Conservation (phyloP, 1,139 yeast genomes). For the Pichia cactophila region DNA sequence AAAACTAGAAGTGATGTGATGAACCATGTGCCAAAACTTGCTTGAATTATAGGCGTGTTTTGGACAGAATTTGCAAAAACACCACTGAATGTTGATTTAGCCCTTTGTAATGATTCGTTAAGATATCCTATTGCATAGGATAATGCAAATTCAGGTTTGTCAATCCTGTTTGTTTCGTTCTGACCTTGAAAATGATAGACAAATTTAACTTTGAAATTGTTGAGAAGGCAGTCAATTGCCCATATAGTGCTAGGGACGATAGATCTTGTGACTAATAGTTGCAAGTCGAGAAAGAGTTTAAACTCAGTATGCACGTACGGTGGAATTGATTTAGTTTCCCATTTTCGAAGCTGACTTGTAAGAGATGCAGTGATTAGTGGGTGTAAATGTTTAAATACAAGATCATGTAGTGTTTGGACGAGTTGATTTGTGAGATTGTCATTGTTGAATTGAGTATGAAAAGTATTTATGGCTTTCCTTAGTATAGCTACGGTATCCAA, state of each 20-base stretch:
- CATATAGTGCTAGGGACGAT: constrained; percentile 9
- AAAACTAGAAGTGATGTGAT: constrained; percentile 49
- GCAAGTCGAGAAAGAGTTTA: constrained; percentile 5
- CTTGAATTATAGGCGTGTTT: constrained; percentile 24
- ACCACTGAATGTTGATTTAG: constrained; percentile 22
- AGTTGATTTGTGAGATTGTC: not conserved
- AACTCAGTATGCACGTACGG: not conserved
- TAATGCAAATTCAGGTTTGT: constrained; percentile 79
- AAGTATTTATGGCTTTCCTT: constrained; percentile 2
- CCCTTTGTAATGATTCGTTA: constrained; percentile 36
- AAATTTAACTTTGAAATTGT: constrained; percentile 50
- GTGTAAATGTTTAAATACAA: not conserved
- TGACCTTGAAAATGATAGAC: constrained; percentile 64
- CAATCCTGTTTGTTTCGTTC: constrained; percentile 57
- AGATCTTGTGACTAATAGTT: constrained; percentile 1
- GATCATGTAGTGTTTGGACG: not conserved
- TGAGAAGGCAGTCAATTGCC: constrained; percentile 15
- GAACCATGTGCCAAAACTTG: constrained; percentile 34
- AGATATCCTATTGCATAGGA: constrained; percentile 47
- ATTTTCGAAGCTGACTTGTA: not conserved
- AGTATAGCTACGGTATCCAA: not conserved
- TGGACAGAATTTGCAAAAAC: constrained; percentile 16
- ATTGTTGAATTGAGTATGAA: not conserved
- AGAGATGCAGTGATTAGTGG: not conserved
- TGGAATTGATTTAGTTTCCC: constrained; percentile 6